Evolutionary conservation across 148 eudicot genomes (phyloP).

Genomic region (Pharnaceum exiguum): DNA sequence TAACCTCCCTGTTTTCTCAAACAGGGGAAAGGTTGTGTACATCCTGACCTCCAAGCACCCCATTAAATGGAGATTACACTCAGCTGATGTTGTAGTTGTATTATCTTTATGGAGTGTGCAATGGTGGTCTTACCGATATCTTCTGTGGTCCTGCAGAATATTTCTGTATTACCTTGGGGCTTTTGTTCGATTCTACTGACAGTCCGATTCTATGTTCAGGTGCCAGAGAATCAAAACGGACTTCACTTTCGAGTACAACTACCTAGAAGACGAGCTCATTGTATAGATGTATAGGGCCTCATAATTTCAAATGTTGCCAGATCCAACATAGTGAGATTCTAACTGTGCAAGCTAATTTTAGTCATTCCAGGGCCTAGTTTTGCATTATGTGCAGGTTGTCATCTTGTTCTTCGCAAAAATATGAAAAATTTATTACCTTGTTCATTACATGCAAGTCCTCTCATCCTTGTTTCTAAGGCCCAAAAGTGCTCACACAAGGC

Average conservation of each 20-base stretch:
- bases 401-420: no score
- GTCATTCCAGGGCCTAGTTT: neutral
- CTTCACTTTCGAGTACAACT: slow-evolving; percentile 74
- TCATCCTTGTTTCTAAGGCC: no score
- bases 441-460: no score
- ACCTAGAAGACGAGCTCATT: slow-evolving; percentile 84
- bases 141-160: neutral
- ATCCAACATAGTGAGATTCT: neutral
- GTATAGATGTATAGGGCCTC: slow-evolving; percentile 39
- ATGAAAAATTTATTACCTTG: no score
- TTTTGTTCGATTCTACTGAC: neutral
- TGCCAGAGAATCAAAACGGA: slow-evolving; percentile 81
- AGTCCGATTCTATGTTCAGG: slow-evolving; percentile 30
- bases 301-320: neutral
- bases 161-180: neutral
- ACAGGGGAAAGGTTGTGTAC: no score
- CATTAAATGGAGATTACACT: no score
- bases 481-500: no score
- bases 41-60: no score
- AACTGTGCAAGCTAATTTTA: neutral
- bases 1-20: no score
- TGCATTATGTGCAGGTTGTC: neutral
- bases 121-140: no score
- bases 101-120: neutral
- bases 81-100: neutral